Conservation (phyloP, 805 yeast genomes). For the Kuraishia molischiana region DNA sequence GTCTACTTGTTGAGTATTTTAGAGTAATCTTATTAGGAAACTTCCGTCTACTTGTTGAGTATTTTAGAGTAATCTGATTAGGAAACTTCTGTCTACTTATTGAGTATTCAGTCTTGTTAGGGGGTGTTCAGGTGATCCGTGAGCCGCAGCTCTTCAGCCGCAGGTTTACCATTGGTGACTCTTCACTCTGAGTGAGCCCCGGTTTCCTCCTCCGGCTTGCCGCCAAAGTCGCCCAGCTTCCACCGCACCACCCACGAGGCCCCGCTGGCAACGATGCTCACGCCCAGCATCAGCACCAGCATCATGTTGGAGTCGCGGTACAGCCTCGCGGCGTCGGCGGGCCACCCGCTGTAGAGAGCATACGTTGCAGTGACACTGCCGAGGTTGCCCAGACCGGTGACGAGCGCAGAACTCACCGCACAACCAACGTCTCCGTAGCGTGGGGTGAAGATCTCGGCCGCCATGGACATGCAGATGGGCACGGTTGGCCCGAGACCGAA, state of each 20-base stretch:
- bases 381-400: conserved; percentile 78
- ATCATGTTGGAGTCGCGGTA: conserved; percentile 76
- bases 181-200: no score
- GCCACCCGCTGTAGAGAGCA: conserved; percentile 85
- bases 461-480: conserved; percentile 79
- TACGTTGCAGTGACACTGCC: conserved; percentile 83
- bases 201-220: not conserved
- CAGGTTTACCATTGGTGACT: no score
- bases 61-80: no score
- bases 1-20: no score
- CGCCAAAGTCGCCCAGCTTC: conserved; percentile 20
- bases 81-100: no score
- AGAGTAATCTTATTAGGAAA: no score
- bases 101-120: no score
- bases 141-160: no score
- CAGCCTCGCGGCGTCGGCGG: conserved; percentile 53
- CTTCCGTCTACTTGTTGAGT: no score
- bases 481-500: conserved; percentile 89
- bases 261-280: conserved; percentile 48
- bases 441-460: conserved; percentile 63
- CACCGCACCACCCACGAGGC: conserved; percentile 20
- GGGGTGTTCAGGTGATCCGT: no score
- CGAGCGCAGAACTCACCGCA: conserved; percentile 76
- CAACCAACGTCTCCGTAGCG: conserved; percentile 77
- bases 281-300: conserved; percentile 67